phyloP scores from a whole-genome alignment of 306 rosid species.

The Geum urbanum region DNA sequence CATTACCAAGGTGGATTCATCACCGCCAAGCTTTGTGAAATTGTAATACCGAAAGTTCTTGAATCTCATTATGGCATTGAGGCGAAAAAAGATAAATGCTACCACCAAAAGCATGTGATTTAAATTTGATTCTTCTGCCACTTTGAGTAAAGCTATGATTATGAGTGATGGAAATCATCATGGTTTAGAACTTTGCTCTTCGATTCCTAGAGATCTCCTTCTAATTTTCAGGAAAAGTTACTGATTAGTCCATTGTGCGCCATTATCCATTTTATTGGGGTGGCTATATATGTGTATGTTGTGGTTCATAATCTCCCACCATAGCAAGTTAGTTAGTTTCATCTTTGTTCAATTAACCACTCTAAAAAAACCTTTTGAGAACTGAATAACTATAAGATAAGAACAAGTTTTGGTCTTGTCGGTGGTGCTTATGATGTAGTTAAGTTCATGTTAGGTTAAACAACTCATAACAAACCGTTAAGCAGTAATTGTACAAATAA shows the following conservation, averaged over 20 bases:
- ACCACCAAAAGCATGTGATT: constrained; percentile 38
- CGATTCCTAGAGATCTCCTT: constrained; percentile 13
- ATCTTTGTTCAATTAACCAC: no score
- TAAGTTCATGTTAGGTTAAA: no score
- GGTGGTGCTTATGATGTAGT: no score
- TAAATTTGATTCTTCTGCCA: constrained; percentile 33
- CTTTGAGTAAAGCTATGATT: constrained; percentile 22
- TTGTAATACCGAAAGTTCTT: constrained; percentile 29
- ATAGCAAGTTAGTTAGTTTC: neutral
- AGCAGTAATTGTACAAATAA: no score
- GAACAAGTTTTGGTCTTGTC: no score
- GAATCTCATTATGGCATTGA: constrained; percentile 26
- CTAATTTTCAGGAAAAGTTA: constrained; percentile 19
- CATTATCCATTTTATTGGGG: constrained; percentile 7
- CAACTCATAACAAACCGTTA: no score
- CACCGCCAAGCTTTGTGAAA: constrained; percentile 24
- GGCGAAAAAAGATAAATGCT: neutral
- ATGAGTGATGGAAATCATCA: constrained; percentile 2
- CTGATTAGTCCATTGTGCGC: constrained; percentile 24
- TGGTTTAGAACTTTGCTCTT: constrained; percentile 5
- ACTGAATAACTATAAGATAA: no score
- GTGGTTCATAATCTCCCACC: neutral
- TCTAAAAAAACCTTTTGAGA: no score
- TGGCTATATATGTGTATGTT: neutral
- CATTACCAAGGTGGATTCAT: constrained; percentile 22